A percentile compares a stretch with the other conserved stretches of the same genome.
phyloP scores from a whole-genome alignment of 2,329 filamentous ascomycete genomes.

The Tolypocladium sp. region DNA sequence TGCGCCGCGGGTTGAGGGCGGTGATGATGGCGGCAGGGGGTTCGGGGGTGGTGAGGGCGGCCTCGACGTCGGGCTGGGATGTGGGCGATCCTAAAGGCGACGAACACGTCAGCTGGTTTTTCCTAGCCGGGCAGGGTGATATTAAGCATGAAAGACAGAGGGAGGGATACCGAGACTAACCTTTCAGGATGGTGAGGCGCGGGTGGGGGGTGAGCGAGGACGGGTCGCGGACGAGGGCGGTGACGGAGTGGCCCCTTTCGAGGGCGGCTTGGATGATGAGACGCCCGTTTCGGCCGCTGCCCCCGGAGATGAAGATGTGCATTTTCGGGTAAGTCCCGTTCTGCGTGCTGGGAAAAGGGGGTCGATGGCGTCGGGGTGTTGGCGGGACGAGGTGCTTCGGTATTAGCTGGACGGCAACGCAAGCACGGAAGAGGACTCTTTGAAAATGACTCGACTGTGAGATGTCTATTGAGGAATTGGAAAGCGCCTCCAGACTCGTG shows the following conservation, averaged over 20 bases:
- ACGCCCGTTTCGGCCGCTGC: constrained; percentile 35
- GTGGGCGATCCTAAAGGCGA: constrained; percentile 21
- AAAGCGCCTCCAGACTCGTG: neutral
- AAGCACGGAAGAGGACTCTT: neutral
- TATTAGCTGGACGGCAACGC: neutral
- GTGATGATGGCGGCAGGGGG: constrained; percentile 31
- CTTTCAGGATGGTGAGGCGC: constrained; percentile 24
- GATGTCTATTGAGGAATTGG: neutral
- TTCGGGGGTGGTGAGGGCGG: constrained; percentile 18
- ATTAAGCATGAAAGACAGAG: neutral
- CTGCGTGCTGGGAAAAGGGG: constrained; percentile 1
- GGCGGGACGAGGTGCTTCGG: neutral
- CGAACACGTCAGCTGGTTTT: neutral
- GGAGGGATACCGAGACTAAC: neutral
- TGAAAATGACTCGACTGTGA: neutral
- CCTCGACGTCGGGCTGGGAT: constrained; percentile 23
- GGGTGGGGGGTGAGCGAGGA: constrained; percentile 16
- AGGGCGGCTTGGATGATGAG: constrained; percentile 31
- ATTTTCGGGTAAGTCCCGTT: constrained; percentile 14
- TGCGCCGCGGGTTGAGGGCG: constrained; percentile 37
- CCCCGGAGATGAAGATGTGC: constrained; percentile 38
- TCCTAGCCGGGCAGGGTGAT: too few species aligned
- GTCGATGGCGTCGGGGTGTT: neutral
- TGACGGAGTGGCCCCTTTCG: constrained; percentile 29
- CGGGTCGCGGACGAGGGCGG: constrained; percentile 33